Conservation (phyloP, 1,284 basidiomycete species). For the Pholiota adiposa region DNA sequence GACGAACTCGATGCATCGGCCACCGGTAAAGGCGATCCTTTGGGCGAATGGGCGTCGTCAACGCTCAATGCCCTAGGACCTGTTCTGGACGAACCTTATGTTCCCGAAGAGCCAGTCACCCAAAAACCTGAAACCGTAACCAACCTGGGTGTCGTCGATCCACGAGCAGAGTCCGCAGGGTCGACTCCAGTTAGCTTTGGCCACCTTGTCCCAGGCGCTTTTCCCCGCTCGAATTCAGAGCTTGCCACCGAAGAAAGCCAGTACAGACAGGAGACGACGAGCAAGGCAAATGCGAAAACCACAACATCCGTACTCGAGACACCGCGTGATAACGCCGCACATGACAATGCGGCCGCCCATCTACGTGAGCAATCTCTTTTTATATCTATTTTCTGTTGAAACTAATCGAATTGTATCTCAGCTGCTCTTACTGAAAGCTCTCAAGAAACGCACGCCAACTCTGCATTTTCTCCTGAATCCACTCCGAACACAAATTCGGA, state of each 20-base stretch:
- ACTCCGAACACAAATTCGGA: background rate
- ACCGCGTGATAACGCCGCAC: slow-evolving; percentile 18
- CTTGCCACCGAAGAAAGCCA: background rate
- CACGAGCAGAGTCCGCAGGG: background rate
- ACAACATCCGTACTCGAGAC: slow-evolving; percentile 10
- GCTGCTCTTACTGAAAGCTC: too few species aligned
- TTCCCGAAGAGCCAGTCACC: background rate
- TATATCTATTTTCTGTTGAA: too few species aligned
- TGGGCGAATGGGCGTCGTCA: slow-evolving; percentile 10
- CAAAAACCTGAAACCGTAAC: background rate
- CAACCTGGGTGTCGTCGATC: background rate
- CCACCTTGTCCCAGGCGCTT: slow-evolving; percentile 7
- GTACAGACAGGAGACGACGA: background rate
- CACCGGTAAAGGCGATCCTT: background rate
- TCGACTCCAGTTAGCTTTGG: background rate
- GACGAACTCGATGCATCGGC: background rate
- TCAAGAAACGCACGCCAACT: too few species aligned
- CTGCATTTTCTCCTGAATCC: background rate
- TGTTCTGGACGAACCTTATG: background rate
- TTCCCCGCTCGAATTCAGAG: background rate
- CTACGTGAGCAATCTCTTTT: too few species aligned
- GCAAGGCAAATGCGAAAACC: background rate
- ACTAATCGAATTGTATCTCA: too few species aligned
- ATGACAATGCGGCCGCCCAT: too few species aligned
- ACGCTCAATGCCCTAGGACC: slow-evolving; percentile 11